Percentiles rank a stretch among this genome's conserved stretches.
Conservation (phyloP, 495 filamentous ascomycete species). For the Penicillium subrubescens region DNA sequence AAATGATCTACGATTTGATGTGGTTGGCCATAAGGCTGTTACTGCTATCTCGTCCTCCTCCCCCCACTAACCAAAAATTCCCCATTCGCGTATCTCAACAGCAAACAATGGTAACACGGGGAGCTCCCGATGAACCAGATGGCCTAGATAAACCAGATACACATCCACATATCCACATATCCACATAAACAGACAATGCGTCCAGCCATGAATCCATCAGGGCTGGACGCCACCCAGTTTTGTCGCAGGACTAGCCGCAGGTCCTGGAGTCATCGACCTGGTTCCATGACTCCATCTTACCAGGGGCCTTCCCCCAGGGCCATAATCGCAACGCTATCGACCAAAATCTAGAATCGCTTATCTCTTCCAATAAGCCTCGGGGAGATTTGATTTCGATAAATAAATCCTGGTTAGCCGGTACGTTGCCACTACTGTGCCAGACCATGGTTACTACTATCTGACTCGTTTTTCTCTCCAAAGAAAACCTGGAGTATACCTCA, state of each 20-base stretch:
- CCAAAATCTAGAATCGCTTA: constrained; percentile 4
- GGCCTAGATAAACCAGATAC: neutral
- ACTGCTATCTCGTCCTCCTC: neutral
- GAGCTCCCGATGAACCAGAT: neutral
- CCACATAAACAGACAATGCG: no score
- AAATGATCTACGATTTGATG: neutral
- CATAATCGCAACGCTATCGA: neutral
- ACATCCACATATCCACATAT: neutral
- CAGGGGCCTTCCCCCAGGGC: neutral
- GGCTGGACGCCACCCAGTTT: neutral
- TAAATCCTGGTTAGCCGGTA: neutral
- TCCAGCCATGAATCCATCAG: neutral
- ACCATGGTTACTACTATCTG: neutral
- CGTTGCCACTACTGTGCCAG: neutral
- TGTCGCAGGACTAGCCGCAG: constrained; percentile 3
- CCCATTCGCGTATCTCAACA: neutral
- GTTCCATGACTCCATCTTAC: neutral
- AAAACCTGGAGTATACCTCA: neutral
- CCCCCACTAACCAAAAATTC: neutral
- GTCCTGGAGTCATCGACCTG: neutral
- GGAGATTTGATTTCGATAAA: neutral
- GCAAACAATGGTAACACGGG: neutral
- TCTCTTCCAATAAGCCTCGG: neutral
- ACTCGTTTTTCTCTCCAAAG: neutral
- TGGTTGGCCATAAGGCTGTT: neutral